phyloP scores from a whole-genome alignment of 371 early-diverging fungal species.

The Haplosporangium sp. region DNA sequence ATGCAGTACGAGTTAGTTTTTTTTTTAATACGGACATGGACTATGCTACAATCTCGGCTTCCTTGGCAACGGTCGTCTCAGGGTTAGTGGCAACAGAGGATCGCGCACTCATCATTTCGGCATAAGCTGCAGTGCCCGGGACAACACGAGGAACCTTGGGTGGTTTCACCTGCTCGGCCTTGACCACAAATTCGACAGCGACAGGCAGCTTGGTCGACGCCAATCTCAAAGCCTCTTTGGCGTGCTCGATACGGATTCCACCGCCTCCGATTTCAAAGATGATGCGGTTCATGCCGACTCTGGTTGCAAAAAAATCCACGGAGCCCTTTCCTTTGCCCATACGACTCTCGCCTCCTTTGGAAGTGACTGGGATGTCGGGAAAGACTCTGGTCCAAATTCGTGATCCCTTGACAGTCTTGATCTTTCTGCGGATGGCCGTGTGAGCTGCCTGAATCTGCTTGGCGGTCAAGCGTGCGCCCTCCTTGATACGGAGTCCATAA shows the following conservation, averaged over 20 bases:
- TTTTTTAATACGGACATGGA: not conserved
- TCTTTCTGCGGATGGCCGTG: slow-evolving; percentile 77
- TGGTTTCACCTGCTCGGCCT: slow-evolving; percentile 64
- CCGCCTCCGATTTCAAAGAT: slow-evolving; percentile 87
- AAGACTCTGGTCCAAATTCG: slow-evolving; percentile 90
- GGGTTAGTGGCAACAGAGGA: slow-evolving; percentile 5
- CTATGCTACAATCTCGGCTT: slow-evolving; percentile 23
- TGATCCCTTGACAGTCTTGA: slow-evolving; percentile 90
- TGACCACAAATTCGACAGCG: slow-evolving; percentile 77
- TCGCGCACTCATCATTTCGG: slow-evolving; percentile 2
- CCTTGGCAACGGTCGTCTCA: slow-evolving; percentile 1
- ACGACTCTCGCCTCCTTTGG: slow-evolving; percentile 92
- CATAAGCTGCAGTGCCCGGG: slow-evolving; percentile 22
- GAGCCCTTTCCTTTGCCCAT: slow-evolving; percentile 98
- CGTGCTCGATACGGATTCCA: slow-evolving; percentile 80
- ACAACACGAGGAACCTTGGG: slow-evolving; percentile 42
- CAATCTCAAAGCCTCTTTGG: slow-evolving; percentile 82
- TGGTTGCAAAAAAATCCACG: slow-evolving; percentile 93
- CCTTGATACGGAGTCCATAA: slow-evolving; percentile 88
- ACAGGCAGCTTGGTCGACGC: slow-evolving; percentile 80
- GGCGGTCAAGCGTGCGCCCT: slow-evolving; percentile 86
- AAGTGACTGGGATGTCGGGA: slow-evolving; percentile 93
- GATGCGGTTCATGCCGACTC: slow-evolving; percentile 89
- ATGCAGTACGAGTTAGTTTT: not conserved
- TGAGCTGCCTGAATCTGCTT: slow-evolving; percentile 87